These are phyloP conservation scores for Xylaria sp. DNA, from an alignment of 2,329 filamentous ascomycete genomes.

Conservation along the genomic window DNA sequence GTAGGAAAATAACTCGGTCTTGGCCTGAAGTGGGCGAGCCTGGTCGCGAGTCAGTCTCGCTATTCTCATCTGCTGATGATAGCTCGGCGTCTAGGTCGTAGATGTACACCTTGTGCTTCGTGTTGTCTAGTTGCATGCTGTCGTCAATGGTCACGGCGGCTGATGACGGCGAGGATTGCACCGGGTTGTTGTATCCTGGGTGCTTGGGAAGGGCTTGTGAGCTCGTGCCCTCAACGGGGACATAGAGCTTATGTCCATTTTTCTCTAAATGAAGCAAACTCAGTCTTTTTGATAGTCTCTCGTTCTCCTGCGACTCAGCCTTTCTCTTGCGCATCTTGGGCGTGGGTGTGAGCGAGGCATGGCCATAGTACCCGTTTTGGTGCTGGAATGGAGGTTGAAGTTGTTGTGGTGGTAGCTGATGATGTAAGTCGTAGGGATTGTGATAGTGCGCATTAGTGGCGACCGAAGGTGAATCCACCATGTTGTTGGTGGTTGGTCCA, in stretches of 20 bases:
- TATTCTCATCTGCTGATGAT: constrained; percentile 54
- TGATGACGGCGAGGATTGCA: constrained; percentile 29
- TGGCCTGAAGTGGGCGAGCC: constrained; percentile 65
- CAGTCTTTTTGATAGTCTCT: constrained; percentile 86
- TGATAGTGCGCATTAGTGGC: constrained; percentile 26
- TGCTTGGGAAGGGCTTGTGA: constrained; percentile 39
- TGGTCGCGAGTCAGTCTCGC: constrained; percentile 45
- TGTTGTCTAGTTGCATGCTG: constrained; percentile 85
- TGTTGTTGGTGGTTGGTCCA: constrained; percentile 39
- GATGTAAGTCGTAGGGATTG: constrained; percentile 33
- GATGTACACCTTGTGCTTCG: constrained; percentile 88
- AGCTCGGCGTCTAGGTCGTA: constrained; percentile 91
- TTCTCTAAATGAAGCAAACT: constrained; percentile 80
- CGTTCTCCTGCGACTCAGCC: constrained; percentile 67
- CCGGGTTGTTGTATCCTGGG: constrained; percentile 26
- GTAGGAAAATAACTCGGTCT: constrained; percentile 78
- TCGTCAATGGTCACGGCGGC: constrained; percentile 53
- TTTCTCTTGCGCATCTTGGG: constrained; percentile 66
- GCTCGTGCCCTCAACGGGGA: constrained; percentile 67
- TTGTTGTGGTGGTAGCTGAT: constrained; percentile 21
- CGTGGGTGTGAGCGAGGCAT: constrained; percentile 38
- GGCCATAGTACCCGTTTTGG: constrained; percentile 19
- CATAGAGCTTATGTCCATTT: constrained; percentile 71
- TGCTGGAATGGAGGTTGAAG: constrained; percentile 14
- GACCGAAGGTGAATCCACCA: constrained; percentile 32